Conservation (phyloP, 2,329 filamentous ascomycete species). For the Aspergillus texensis region DNA sequence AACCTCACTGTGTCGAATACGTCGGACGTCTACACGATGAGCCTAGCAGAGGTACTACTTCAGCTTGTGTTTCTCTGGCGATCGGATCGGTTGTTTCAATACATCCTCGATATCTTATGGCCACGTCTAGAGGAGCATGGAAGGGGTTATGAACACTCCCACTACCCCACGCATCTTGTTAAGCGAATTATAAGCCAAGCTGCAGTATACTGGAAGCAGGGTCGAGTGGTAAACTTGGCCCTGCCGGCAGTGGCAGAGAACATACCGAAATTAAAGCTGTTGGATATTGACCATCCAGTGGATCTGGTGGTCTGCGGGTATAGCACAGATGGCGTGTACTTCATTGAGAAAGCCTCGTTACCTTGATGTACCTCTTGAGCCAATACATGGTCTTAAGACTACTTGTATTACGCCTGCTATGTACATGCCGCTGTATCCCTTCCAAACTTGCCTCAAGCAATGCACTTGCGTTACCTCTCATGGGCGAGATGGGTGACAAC, state of each 20-base stretch:
- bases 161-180: constrained; percentile 25
- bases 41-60: constrained; percentile 13
- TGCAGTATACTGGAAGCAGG: constrained; percentile 11
- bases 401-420: too few relatives aligned
- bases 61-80: constrained; percentile 11
- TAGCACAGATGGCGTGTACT: not conserved
- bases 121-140: constrained; percentile 18
- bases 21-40: constrained; percentile 19
- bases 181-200: constrained; percentile 23
- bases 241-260: constrained; percentile 16
- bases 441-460: too few relatives aligned
- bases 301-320: constrained; percentile 14
- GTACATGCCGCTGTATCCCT: too few relatives aligned
- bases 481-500: too few relatives aligned
- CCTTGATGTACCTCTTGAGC: not conserved
- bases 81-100: constrained; percentile 9
- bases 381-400: too few relatives aligned
- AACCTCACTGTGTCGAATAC: constrained; percentile 5
- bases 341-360: constrained; percentile 7
- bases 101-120: constrained; percentile 21
- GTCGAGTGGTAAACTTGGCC: not conserved
- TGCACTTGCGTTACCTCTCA: too few relatives aligned
- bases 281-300: constrained; percentile 14
- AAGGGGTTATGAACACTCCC: constrained; percentile 27
- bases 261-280: constrained; percentile 13